Percentiles rank a stretch among this genome's conserved stretches.
phyloP scores from a whole-genome alignment of 495 filamentous ascomycete genomes.

The Rhypophila decipiens region DNA sequence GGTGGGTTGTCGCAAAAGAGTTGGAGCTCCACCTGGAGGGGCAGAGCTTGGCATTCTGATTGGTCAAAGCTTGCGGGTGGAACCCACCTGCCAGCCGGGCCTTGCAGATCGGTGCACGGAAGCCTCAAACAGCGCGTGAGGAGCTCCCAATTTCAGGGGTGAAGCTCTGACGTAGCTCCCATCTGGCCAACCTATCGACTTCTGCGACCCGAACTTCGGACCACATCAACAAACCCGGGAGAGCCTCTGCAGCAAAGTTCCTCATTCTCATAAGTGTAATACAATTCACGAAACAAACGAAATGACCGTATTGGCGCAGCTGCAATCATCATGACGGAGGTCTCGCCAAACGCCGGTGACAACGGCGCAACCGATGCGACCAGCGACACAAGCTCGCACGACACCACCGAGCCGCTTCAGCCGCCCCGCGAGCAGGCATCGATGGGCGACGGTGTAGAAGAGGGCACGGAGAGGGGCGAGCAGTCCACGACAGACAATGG shows the following conservation, averaged over 20 bases:
- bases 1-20: too few relatives aligned
- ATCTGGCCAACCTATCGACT: too few relatives aligned
- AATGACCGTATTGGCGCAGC: constrained; percentile 18
- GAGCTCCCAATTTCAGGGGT: constrained; percentile 2
- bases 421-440: neutral
- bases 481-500: constrained; percentile 4
- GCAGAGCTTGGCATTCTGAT: constrained; percentile 17
- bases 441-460: neutral
- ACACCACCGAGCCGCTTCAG: constrained; percentile 1
- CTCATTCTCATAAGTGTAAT: too few relatives aligned
- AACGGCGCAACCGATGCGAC: constrained; percentile 10
- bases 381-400: neutral
- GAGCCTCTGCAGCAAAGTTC: too few relatives aligned
- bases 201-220: too few relatives aligned
- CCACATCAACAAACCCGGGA: too few relatives aligned
- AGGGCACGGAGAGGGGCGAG: constrained; percentile 8
- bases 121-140: neutral
- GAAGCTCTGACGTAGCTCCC: constrained; percentile 19
- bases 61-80: constrained; percentile 13
- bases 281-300: too few relatives aligned
- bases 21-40: constrained; percentile 12
- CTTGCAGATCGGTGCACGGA: neutral
- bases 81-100: neutral
- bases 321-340: constrained; percentile 39
- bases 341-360: constrained; percentile 34